A percentile compares a stretch with the other conserved stretches of the same genome.
Evolutionary conservation across 768 basidiomycete genomes (phyloP).

Genomic region (Termitomyces sp.): DNA sequence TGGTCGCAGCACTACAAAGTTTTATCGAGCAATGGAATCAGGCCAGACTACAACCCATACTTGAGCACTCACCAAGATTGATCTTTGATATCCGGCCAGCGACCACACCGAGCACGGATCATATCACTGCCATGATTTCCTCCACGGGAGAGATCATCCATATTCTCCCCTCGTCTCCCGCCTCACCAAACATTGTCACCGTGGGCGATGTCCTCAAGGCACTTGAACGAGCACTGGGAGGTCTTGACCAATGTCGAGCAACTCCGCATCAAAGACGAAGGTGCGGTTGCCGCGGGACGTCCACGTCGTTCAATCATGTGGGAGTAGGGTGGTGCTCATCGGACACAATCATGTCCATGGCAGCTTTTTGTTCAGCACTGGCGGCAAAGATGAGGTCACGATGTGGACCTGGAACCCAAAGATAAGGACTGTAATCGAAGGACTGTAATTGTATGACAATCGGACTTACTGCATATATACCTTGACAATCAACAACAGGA

Average conservation of each 20-base stretch:
- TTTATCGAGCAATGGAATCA: not conserved
- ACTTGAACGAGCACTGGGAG: not conserved
- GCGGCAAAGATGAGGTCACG: not conserved
- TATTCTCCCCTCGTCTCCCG: not conserved
- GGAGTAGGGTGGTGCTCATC: slow-evolving; percentile 2
- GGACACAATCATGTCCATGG: slow-evolving; percentile 3
- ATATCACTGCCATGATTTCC: slow-evolving; percentile 1
- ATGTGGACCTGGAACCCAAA: not conserved
- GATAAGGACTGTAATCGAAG: too few species aligned
- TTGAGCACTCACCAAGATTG: not conserved
- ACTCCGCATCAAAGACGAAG: not conserved
- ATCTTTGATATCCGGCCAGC: not conserved
- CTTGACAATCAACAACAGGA: not conserved
- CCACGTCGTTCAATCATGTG: not conserved
- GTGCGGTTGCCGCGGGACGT: not conserved
- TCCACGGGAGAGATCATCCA: not conserved
- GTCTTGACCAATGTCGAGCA: not conserved
- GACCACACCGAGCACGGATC: slow-evolving; percentile 4
- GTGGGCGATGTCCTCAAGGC: slow-evolving; percentile 7
- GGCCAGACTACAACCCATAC: not conserved
- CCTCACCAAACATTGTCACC: not conserved
- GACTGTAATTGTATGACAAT: not conserved
- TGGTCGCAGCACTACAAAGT: not conserved
- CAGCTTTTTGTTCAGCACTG: slow-evolving; percentile 5
- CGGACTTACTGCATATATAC: not conserved